Base-by-base conservation (phyloP, 371 early-diverging fungal genomes). In the Mortierella sp. region DNA sequence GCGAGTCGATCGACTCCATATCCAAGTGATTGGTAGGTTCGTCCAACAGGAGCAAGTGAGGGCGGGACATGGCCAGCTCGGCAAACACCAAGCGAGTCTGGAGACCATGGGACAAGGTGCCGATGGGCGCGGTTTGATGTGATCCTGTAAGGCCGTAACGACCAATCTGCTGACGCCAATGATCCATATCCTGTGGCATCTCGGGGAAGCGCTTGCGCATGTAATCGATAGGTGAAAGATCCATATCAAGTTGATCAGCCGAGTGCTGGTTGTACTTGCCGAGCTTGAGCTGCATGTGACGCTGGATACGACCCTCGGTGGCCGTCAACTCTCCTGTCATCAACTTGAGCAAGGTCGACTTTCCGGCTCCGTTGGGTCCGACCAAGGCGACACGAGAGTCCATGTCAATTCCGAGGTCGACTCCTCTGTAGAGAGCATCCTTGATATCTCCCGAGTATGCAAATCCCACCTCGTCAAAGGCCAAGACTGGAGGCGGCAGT, bases 261-360 rank as follows among this genome's bases (percentile, higher is more conserved):
- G 97, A 95, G 87, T 99, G 99, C 86, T 99, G 99, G 68, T 92
- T 93, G 91, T 98, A 99, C 82, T 95, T 95, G 79, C 93, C 97
- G 63, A 97, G 86, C 88, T 97, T 98, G 61, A 98, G 88, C 68
- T 91, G 86, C 52, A 93, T 89, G 82, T 97, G 96, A 49, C 94
- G 90, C 64, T 92, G 85, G 66, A 98, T 90, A 72, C 92, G 91
- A 50, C 98, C 98, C 62, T 80, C 84, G 41, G 91, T 94, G n/a
- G 96, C 87, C 31, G 87, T 83, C 59, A 98, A 86, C 61, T 94
- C 93, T 51, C 92, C 91, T 23, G 89, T 88, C 93, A 98, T 92
- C 63, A 96, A 80, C 84, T 98, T 98, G 51, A 98, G 86, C 52
- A 98, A 85, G 12, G 98, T 97, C 58, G 94, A 94, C 80, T 98